Base-by-base conservation (phyloP, 192 early-diverging fungal species). In the Coemansia sp. region DNA sequence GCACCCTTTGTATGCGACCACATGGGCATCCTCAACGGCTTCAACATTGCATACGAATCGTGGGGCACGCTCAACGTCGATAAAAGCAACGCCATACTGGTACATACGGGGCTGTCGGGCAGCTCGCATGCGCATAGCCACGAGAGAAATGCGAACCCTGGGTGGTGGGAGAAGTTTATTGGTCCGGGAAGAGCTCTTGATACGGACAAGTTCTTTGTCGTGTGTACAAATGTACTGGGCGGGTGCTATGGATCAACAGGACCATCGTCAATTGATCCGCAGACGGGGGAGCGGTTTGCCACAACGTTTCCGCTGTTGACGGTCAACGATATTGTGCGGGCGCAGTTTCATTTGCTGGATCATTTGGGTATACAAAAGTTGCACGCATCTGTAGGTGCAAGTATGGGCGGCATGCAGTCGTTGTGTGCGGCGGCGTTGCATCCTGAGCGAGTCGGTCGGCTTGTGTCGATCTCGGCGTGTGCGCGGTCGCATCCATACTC, bases 121-220 rank as follows among this genome's bases (percentile, higher is more conserved):
- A 90, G 88, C 62, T 91, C 89, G 21, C 96, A 98, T 62, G 96
- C 96, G 45, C 94, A 89, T 70, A 93, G 90, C 58, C 93, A 96
- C 62, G 80, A 69, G 11, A 76, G 83, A 15, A 96, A 98, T 82
- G 66, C 59, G 24, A 76, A 85, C 8, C 85, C 87, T 12, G 96
- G 96, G 51, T 98, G 96, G 96, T 98, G 96, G 96, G 94, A 98
- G 66, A 88, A 89, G 66, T 98, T 97, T 65, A 98, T 98, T 66
- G 77, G 96, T 1, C 92, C 95, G n/a, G 94, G 95, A 41, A 62
- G 82, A 24, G 85, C 93, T 3, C 87, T 98, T 17, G 97, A 98
- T 59, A 97, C 95, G 27, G 85, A 94, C 82, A 90, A 91, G 72
- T 98, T 93, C 84, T 92, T 89, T 82, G 91, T 98, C 0, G 91